Evolutionary conservation across 495 filamentous ascomycete genomes (phyloP).

Genomic region (Penicillium daleae): DNA sequence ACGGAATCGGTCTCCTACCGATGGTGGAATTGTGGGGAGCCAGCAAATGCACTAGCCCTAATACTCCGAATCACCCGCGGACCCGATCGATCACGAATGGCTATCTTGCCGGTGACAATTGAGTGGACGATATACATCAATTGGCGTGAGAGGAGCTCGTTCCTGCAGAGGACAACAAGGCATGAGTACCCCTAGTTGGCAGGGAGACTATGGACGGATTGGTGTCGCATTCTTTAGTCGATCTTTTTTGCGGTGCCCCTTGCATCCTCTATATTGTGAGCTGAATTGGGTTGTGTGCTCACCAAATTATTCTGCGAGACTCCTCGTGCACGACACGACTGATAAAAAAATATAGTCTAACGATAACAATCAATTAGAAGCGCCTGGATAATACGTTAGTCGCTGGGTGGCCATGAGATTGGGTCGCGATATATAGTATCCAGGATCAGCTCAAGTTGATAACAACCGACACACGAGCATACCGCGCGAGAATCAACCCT

Average conservation of each 20-base stretch:
- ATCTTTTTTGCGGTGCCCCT: background rate
- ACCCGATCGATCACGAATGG: background rate
- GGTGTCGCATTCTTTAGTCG: constrained; percentile 6
- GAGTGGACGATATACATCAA: too few species aligned
- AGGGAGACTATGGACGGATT: background rate
- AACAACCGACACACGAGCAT: background rate
- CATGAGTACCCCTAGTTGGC: background rate
- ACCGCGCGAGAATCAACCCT: background rate
- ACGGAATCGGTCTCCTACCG: too few species aligned
- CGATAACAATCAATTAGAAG: background rate
- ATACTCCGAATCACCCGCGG: background rate
- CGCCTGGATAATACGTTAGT: background rate
- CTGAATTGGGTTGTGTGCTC: background rate
- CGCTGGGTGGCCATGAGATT: background rate
- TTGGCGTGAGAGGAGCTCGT: too few species aligned
- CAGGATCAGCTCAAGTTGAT: background rate
- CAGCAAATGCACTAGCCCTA: background rate
- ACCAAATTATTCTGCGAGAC: background rate
- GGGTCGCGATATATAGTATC: background rate
- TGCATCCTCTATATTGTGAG: constrained; percentile 6
- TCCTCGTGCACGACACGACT: background rate
- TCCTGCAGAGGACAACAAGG: background rate
- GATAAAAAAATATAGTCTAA: background rate
- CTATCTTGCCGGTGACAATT: background rate
- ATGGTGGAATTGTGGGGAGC: too few species aligned